Conservation (phyloP, 805 yeast species). For the Teunomyces stri region DNA sequence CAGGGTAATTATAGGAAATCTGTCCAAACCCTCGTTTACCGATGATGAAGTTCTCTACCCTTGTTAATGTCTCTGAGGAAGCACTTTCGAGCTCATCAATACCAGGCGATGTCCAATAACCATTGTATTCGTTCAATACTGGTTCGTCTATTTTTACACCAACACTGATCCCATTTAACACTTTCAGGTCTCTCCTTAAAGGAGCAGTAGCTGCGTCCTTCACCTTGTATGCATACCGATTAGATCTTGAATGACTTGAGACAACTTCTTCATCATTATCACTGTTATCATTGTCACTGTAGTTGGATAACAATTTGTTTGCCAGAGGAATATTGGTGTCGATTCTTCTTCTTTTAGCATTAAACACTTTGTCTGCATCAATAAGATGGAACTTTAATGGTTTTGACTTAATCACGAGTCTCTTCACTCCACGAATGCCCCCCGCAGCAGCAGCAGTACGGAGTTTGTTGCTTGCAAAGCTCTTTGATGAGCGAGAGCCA, state of each 20-base stretch:
- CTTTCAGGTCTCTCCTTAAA: conserved; percentile 6
- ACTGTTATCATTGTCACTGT: conserved; percentile 16
- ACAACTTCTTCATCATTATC: conserved; percentile 19
- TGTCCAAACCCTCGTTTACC: conserved; percentile 71
- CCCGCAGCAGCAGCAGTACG: conserved; percentile 13
- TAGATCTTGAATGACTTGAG: conserved; percentile 2
- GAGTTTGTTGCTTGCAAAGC: conserved; percentile 4
- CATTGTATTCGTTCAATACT: conserved; percentile 20
- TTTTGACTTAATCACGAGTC: conserved; percentile 37
- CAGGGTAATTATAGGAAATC: conserved; percentile 62
- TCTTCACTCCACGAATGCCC: conserved; percentile 28
- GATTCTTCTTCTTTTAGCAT: conserved; percentile 31
- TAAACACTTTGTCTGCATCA: conserved; percentile 40
- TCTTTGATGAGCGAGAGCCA: conserved; percentile 6
- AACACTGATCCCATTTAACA: conserved; percentile 13
- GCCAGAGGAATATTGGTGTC: conserved; percentile 15
- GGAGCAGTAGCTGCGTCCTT: background rate
- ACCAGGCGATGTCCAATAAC: conserved; percentile 75
- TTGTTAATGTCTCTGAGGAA: conserved; percentile 47
- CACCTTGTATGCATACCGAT: conserved; percentile 14
- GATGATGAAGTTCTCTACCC: conserved; percentile 60
- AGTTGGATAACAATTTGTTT: conserved; percentile 11
- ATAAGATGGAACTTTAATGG: conserved; percentile 42
- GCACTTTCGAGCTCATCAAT: conserved; percentile 45
- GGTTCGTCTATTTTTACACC: conserved; percentile 4